Evolutionary conservation across 108 stramenopile species (phyloP), one percentile per base, ranked within the genome.

Genomic region (Cyclotella atomus): DNA sequence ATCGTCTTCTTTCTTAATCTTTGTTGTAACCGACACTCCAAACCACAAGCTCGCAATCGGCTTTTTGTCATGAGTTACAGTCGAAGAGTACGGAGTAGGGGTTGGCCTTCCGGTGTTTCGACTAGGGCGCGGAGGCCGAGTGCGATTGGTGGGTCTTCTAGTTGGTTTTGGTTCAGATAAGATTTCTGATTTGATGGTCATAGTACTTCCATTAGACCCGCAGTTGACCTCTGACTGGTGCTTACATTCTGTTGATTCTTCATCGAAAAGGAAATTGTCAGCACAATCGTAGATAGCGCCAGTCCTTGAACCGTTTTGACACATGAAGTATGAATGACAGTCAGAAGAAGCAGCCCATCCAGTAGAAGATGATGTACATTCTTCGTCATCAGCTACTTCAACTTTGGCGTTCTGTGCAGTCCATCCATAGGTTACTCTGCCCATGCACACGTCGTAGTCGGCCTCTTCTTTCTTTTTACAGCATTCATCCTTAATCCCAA

Each of bases 301-400:
- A 9, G 29, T 57, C 56, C 56, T 57, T 57, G 28, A 10, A 1
- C 56, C 56, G 20, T 57, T 57, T 57, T 57, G 56, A 30, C 56
- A 57, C 56, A 57, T 57, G 29, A 57, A 57, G 32, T 57, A 57
- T 0, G 56, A 57, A 1, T 19, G 28, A n/a, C 56, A 57, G 30
- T 32, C 56, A 57, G 30, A 57, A 57, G 56, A 57, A 57, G 56
- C 56, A 32, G 56, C 29, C 56, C 56, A 57, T 10, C 56, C 56
- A 1, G 56, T 57, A 10, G 29, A 57, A 57, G 28, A 30, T 32
- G 56, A 14, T 32, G 30, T 14, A 19, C 56, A 52, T 24, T 52
- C 52, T 3, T 52, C 52, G 21, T 52, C 23, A 2, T 28, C 29
- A 32, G 56, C 12, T 28, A 15, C 30, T 57, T 57, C 56, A 32